Evolutionary conservation across 371 early-diverging fungal species (phyloP), one percentile per base, ranked within the genome.

Genomic region (Funneliformis caledonium): DNA sequence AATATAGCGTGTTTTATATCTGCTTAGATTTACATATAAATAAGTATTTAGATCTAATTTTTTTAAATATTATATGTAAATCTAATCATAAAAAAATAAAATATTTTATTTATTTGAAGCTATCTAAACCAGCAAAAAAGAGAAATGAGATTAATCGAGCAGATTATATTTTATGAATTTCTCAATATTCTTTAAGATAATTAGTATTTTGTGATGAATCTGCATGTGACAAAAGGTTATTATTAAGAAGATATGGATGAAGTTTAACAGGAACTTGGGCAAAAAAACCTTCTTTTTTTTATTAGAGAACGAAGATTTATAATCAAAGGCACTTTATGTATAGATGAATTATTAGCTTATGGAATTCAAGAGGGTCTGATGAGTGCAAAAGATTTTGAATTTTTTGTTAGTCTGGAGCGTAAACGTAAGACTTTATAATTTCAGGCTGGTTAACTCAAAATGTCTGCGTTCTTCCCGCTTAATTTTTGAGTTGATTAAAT

Each of bases 301-400:
- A 33, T 74, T 31, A 50, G 59, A 31, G 59, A 56, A 22, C 31
- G 33, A 45, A 22, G 74, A 31, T 74, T 33, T 74, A 74, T 59
- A 50, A 74, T 74, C 7, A 7, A 11, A 12, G 52, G 52, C 26
- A 52, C 73, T 11, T 31, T 72, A 72, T 50, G 37, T 37, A 47
- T 47, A 1, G 47, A 47, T 47, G 47, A 5, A 47, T 4, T 47
- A 2, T 47, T 47, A 47, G 47, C 47, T 47, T 47, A 47, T 47
- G 47, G 47, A 2, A 47, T 47, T 47, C 10, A 47, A 4, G 47
- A 47, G 5, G 5, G 47, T 2, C 10, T 5, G 5, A 47, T 47
- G 47, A 47, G 5, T 47, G 5, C 47, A 47, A 47, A 47, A 47
- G 47, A 47, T 47, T 47, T 47, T 47, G 47, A 47, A 47, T 1